Evolutionary conservation across 371 early-diverging fungal species (phyloP), one percentile per base, ranked within the genome.

Genomic region (Quaeritorhiza haematococci): DNA sequence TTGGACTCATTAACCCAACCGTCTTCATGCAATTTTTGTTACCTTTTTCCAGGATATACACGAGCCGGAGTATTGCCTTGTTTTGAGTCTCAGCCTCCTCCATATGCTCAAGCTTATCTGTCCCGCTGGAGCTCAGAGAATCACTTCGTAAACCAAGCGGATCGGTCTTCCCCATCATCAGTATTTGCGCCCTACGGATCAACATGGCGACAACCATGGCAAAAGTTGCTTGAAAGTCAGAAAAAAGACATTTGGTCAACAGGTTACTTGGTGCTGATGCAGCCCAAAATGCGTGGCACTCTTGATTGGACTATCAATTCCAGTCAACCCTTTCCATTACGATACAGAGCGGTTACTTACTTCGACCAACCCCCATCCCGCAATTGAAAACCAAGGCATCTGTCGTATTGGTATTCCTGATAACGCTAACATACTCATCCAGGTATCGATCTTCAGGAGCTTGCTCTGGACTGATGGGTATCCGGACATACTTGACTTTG

Each of bases 381-480:
- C 88, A 87, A 48, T 83, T 84, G 56, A 87, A 84, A n/a, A 87
- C 79, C 3, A 86, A 66, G 2, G 84, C 74, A 52, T 82, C 85
- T 0, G 70, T 67, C 3, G 72, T 71, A n/a, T 66, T 63, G n/a
- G 75, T 43, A 0, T 33, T 55, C 28, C 72, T 71, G 52, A 87
- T 77, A 19, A 76, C 75, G 29, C 69, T 58, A 1, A 87, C 76
- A 55, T 82, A 87, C 58, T 83, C 86, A 62, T 87, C 86, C 43
- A 86, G 66, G 59, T 84, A 86, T 27, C 77, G 70, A 55, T 85
- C 86, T 41, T 84, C 84, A 2, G 86, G 86, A 38, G 80, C 69
- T 62, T 86, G 84, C 54, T 81, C 84, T 7, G 86, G 83, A 2
- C 72, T 73, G 35, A 87, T 79, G 17, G 88, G 88, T 49, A 87